Evolutionary conservation across 2,329 filamentous ascomycete genomes (phyloP).

Genomic region (Elsinoe batatas): DNA sequence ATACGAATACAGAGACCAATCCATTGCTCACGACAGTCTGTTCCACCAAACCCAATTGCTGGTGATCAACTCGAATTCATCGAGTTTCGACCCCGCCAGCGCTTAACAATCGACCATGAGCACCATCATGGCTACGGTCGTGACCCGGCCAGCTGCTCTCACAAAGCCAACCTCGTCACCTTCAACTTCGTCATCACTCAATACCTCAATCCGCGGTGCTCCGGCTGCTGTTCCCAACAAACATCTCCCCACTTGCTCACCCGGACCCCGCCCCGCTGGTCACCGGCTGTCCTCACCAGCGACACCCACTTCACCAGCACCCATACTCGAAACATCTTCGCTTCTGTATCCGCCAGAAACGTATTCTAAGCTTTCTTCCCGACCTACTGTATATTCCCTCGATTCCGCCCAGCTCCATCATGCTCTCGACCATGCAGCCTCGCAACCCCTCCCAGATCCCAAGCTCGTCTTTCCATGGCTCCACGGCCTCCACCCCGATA

Average conservation of each 20-base stretch:
- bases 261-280: conserved; percentile 53
- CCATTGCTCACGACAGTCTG: background rate
- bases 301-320: conserved; percentile 52
- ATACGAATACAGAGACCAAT: background rate
- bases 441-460: conserved; percentile 74
- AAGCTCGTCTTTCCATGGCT: conserved; percentile 92
- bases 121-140: conserved; percentile 12
- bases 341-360: conserved; percentile 63
- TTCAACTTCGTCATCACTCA: conserved; percentile 44
- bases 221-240: conserved; percentile 69
- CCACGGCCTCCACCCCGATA: conserved; percentile 81
- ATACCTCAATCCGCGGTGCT: conserved; percentile 45
- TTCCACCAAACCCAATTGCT: background rate
- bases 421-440: conserved; percentile 65
- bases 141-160: conserved; percentile 8
- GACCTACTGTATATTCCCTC: conserved; percentile 61
- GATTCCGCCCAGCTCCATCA: conserved; percentile 56
- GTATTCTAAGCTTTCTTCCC: conserved; percentile 47
- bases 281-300: conserved; percentile 40
- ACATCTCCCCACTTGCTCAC: conserved; percentile 80
- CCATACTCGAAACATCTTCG: conserved; percentile 51
- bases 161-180: conserved; percentile 33
- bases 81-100: background rate
- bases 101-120: conserved; percentile 3
- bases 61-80: background rate